Evolutionary conservation across 164 flowering plant genomes (phyloP), one percentile per base, ranked within the genome.

Genomic region (Pachysandra terminalis): DNA sequence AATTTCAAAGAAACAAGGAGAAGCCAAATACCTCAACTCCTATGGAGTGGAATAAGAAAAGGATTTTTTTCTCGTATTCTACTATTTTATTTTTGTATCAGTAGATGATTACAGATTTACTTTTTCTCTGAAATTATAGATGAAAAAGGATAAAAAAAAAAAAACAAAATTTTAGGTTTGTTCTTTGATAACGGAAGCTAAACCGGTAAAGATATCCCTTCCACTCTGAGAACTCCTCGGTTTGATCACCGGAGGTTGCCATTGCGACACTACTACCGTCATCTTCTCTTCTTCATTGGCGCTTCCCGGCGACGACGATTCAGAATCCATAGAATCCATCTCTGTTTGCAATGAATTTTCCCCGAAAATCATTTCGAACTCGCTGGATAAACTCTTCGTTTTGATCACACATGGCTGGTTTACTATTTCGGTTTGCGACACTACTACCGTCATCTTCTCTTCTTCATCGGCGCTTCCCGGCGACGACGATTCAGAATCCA

Each of bases 161-260:
- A 59, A 40, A 48, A 24, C 77, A 77, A 73, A 62, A 63, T 72
- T 60, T 80, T 69, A 69, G 37, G 81, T 77, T 69, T 85, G 71
- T 53, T 85, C 85, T 55, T 79, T 73, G 52, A 87, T 77, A 40
- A 86, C 79, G 0, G 91, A 87, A 35, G 94, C 87, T 71, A 90
- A 78, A 64, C 96, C 96, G 49, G 89, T 79, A 1, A 83, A 82
- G 17, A 85, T 56, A 78, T 79, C 84, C 19, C 67, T 78, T 37
- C 86, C 90, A 22, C 28, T 65, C 37, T 48, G 68, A 2, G 64
- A 35, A 49, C 73, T 75, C 71, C 66, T 84, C 17, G 88, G 84
- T 68, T 74, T 83, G 15, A 86, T 56, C 63, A 76, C 89, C 65
- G 82, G 84, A 23, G 81, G 85, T 73, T 79, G 67, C 87, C 87